These are phyloP conservation scores for Sanghuangporus baumii DNA, from an alignment of 1,284 basidiomycete species.

Conservation along the genomic window DNA sequence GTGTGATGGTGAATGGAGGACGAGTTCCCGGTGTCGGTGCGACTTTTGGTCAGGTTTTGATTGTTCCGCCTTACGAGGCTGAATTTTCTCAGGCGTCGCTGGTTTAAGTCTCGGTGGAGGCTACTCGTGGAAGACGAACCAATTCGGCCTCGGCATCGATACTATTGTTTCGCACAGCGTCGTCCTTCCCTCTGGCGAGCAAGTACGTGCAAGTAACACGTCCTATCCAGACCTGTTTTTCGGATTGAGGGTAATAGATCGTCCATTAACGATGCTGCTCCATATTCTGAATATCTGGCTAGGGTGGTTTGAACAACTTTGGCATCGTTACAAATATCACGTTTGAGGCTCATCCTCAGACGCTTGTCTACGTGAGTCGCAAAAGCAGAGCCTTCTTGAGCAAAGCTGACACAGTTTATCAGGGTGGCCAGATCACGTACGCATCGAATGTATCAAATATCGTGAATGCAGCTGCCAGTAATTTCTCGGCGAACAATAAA, in stretches of 20 bases:
- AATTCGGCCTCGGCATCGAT: slow-evolving; percentile 13
- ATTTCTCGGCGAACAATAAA: slow-evolving; percentile 12
- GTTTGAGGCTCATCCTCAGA: not conserved
- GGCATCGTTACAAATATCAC: slow-evolving; percentile 13
- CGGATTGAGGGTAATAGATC: slow-evolving; percentile 4
- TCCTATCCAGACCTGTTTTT: slow-evolving; percentile 17
- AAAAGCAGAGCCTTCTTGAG: not conserved
- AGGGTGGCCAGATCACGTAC: slow-evolving; percentile 14
- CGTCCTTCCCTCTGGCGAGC: slow-evolving; percentile 9
- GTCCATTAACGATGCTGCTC: not conserved
- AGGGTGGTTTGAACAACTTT: slow-evolving; percentile 18
- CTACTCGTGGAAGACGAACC: slow-evolving; percentile 18
- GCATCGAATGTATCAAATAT: not conserved
- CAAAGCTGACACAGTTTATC: not conserved
- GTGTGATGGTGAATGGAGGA: slow-evolving; percentile 23
- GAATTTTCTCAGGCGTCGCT: slow-evolving; percentile 1
- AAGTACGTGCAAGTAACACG: slow-evolving; percentile 1
- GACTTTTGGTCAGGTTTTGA: not conserved
- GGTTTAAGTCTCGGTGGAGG: slow-evolving; percentile 16
- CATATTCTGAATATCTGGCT: not conserved
- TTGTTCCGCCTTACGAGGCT: not conserved
- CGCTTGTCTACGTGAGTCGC: slow-evolving; percentile 7
- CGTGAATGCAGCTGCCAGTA: slow-evolving; percentile 3
- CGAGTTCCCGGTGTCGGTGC: slow-evolving; percentile 21
- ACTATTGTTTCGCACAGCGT: slow-evolving; percentile 13